Conservation (phyloP, 345 rosid species). For the Linum lewisii region DNA sequence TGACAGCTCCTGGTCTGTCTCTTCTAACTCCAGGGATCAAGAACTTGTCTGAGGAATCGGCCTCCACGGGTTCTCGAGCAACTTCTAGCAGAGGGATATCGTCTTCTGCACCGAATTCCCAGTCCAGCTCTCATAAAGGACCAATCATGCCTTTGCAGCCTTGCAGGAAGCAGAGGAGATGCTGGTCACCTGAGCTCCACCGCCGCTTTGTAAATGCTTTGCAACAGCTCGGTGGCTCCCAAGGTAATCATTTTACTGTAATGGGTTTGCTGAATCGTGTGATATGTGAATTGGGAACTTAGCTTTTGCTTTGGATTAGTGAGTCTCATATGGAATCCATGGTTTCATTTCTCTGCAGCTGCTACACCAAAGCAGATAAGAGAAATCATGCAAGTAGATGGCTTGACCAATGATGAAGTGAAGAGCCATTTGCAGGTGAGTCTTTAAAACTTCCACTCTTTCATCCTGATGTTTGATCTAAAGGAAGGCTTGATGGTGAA, state of each 20-base stretch:
- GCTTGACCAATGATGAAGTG: conserved; percentile 94
- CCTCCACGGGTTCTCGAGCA: conserved; percentile 32
- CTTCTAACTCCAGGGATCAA: conserved; percentile 45
- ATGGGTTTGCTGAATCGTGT: neutral
- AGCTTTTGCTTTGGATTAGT: neutral
- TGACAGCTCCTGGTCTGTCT: conserved; percentile 30
- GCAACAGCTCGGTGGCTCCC: conserved; percentile 59
- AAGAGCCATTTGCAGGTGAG: conserved; percentile 95
- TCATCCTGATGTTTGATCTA: neutral
- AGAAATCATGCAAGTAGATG: conserved; percentile 91
- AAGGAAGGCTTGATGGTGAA: too few relatives aligned
- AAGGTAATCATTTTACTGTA: conserved; percentile 30
- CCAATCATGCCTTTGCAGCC: conserved; percentile 28
- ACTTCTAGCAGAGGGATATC: conserved; percentile 26
- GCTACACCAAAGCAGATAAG: conserved; percentile 97
- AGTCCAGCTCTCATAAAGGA: conserved; percentile 29
- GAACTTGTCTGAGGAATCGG: conserved; percentile 47
- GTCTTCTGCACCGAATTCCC: conserved; percentile 30
- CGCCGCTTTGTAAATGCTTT: conserved; percentile 60
- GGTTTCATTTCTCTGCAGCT: conserved; percentile 35
- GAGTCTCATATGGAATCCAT: neutral
- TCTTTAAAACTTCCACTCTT: conserved; percentile 2
- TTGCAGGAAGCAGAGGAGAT: conserved; percentile 56
- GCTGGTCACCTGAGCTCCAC: conserved; percentile 82
- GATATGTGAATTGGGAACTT: neutral